Evolutionary conservation across 192 early-diverging fungal species (phyloP).

Genomic region (Rhizoclosmatium globosum): DNA sequence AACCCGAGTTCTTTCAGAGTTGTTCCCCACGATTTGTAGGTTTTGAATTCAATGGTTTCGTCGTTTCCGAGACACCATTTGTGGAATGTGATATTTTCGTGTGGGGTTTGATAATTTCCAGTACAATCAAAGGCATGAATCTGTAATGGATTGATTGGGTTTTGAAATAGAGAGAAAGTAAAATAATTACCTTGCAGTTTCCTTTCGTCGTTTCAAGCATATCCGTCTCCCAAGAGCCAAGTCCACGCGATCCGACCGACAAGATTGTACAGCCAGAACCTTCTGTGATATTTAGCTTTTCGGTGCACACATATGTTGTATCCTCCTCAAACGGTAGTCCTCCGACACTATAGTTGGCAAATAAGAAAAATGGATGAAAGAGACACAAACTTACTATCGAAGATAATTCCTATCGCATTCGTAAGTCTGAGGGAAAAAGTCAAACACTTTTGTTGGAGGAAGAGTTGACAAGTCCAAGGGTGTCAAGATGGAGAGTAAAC

Average conservation of each 20-base stretch:
- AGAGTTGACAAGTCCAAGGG: not conserved
- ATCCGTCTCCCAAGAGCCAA: not conserved
- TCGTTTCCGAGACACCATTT: conserved; percentile 7
- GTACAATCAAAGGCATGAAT: conserved; percentile 6
- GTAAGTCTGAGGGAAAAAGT: not conserved
- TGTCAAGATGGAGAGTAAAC: not conserved
- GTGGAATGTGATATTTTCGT: not conserved
- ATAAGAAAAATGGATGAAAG: not conserved
- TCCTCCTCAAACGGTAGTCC: not conserved
- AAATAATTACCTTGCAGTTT: conserved; percentile 2
- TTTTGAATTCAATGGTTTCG: not conserved
- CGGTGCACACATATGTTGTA: not conserved
- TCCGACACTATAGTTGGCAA: not conserved
- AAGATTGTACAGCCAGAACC: not conserved
- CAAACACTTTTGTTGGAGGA: not conserved
- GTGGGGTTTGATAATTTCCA: not conserved
- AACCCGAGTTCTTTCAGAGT: not conserved
- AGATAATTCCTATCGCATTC: not conserved
- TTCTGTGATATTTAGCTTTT: not conserved
- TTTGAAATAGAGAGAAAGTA: not conserved
- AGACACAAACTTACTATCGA: not conserved
- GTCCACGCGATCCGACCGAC: not conserved
- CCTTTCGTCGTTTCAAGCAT: not conserved
- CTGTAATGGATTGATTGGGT: not conserved
- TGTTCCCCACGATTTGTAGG: conserved; percentile 6